Evolutionary conservation across 2,329 filamentous ascomycete species (phyloP).

Genomic region (Hypoxylon rubiginosum): DNA sequence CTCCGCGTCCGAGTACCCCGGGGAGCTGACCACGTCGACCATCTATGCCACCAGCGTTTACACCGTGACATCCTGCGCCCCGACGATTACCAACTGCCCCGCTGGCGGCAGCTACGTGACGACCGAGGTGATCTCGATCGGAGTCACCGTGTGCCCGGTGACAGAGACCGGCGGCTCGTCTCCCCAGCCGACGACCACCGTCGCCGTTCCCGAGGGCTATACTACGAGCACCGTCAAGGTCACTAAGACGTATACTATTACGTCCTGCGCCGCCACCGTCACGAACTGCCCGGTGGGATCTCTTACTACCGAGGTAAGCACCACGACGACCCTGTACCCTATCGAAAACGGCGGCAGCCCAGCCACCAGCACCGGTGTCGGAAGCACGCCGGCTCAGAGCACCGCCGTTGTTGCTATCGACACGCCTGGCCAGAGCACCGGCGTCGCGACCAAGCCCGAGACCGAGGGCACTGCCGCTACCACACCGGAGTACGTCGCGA

Average conservation of each 20-base stretch:
- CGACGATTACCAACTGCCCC: constrained; percentile 40
- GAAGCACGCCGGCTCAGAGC: constrained; percentile 15
- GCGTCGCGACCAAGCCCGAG: constrained; percentile 20
- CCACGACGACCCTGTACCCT: constrained; percentile 54
- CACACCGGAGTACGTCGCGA: constrained; percentile 36
- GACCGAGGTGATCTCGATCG: constrained; percentile 45
- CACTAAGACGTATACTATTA: constrained; percentile 52
- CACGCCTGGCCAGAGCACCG: too few relatives aligned
- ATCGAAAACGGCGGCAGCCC: constrained; percentile 33
- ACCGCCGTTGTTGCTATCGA: too few relatives aligned
- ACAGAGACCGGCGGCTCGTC: constrained; percentile 20
- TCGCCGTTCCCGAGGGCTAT: constrained; percentile 19
- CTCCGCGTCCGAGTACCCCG: constrained; percentile 6
- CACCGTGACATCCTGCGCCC: constrained; percentile 43
- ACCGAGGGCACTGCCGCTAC: constrained; percentile 8
- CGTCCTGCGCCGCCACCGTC: constrained; percentile 48
- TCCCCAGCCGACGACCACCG: constrained; percentile 26
- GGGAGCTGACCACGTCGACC: constrained; percentile 51
- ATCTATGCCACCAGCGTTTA: constrained; percentile 49
- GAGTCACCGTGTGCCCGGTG: constrained; percentile 43
- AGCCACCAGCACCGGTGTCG: constrained; percentile 19
- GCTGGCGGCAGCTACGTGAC: constrained; percentile 42
- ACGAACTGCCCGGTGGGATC: constrained; percentile 49
- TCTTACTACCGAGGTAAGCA: constrained; percentile 49
- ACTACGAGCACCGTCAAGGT: constrained; percentile 49